Evolutionary conservation across 345 rosid genomes (phyloP).

Genomic region (Pistacia atlantica): DNA sequence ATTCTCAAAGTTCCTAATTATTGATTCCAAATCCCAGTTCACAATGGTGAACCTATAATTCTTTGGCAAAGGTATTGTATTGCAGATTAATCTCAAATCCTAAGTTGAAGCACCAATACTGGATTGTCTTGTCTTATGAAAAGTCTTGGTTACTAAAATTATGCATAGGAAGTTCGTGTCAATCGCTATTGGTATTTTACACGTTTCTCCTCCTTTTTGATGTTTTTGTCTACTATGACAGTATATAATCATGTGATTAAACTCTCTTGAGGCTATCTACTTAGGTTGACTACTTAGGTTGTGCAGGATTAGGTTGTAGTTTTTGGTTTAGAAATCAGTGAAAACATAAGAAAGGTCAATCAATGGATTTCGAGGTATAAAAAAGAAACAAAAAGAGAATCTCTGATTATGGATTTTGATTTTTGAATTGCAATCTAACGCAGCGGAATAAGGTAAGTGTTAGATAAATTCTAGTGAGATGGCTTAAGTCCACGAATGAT

Average conservation of each 20-base stretch:
- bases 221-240: not conserved
- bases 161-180: not conserved
- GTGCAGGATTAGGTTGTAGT: no score
- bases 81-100: not conserved
- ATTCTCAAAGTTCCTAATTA: not conserved
- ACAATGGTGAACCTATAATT: not conserved
- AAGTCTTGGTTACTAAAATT: not conserved
- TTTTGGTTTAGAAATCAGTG: no score
- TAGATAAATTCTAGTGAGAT: no score
- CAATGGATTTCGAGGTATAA: no score
- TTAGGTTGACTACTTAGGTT: no score
- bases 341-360: no score
- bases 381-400: not conserved
- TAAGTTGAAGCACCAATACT: not conserved
- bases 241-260: not conserved
- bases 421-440: not conserved
- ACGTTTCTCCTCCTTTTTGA: not conserved
- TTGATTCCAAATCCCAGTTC: not conserved
- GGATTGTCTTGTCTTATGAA: not conserved
- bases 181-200: constrained; percentile 5
- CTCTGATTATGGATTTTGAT: not conserved
- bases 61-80: not conserved
- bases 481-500: no score
- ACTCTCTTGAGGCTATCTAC: not conserved
- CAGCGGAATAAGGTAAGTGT: no score